Evolutionary conservation across 768 basidiomycete genomes (phyloP).

Genomic region (Suillus spraguei): DNA sequence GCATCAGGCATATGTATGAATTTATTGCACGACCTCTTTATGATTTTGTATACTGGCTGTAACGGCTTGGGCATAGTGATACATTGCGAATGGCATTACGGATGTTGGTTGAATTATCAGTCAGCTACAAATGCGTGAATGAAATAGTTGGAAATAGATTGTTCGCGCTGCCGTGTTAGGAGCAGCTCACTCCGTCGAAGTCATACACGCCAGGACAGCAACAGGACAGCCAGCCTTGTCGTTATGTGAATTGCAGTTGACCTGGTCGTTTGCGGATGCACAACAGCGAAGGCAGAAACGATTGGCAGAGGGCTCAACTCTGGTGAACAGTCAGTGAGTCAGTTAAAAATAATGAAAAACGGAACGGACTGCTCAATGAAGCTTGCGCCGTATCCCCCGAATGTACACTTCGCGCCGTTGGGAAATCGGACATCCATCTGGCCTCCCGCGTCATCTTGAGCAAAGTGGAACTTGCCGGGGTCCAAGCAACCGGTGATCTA

Average conservation of each 20-base stretch:
- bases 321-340: conserved; percentile 19
- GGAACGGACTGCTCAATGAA: conserved; percentile 50
- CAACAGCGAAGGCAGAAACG: conserved; percentile 57
- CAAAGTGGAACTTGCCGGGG: conserved; percentile 32
- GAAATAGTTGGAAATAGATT: not conserved
- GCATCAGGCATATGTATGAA: conserved; percentile 6
- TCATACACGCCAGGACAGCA: conserved; percentile 50
- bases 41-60: conserved; percentile 5
- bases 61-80: conserved; percentile 2
- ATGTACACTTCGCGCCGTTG: conserved; percentile 54
- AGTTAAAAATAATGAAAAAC: not conserved
- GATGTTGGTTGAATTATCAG: not conserved
- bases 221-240: conserved; percentile 45
- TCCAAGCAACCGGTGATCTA: conserved; percentile 46
- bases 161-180: conserved; percentile 19
- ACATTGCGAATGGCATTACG: conserved; percentile 3
- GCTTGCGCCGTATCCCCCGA: conserved; percentile 52
- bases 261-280: conserved; percentile 40
- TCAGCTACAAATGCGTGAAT: not conserved
- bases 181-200: conserved; percentile 42
- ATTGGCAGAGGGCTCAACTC: conserved; percentile 47
- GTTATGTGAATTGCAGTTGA: conserved; percentile 53
- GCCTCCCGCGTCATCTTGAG: conserved; percentile 43
- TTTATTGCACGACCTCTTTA: conserved; percentile 7
- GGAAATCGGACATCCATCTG: conserved; percentile 54